These are phyloP conservation scores for Cladosporium sp. DNA, from an alignment of 2,329 filamentous ascomycete genomes.

Conservation along the genomic window DNA sequence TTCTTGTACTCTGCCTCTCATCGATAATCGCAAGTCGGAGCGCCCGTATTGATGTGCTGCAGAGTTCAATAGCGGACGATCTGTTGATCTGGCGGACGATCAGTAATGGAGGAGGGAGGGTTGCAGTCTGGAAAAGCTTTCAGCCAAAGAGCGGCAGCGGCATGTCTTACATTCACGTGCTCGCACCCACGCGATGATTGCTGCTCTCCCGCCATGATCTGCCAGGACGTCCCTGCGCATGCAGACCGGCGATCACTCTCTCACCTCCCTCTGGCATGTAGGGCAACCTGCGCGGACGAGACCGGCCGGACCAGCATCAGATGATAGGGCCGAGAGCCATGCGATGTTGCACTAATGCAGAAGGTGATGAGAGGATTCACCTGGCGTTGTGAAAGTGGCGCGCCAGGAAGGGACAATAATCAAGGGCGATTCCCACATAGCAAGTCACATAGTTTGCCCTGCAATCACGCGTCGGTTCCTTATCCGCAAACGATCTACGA, in stretches of 20 bases:
- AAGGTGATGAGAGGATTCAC: not conserved
- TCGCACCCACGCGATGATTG: not conserved
- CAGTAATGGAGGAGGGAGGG: not conserved
- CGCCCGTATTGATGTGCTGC: not conserved
- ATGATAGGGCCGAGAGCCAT: not conserved
- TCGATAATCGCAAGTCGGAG: too few relatives aligned
- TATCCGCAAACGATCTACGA: conserved; percentile 1
- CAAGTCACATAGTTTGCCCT: not conserved
- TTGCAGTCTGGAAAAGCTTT: conserved; percentile 8
- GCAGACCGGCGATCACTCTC: not conserved
- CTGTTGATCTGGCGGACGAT: conserved; percentile 9
- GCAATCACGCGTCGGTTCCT: conserved; percentile 7
- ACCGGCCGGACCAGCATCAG: not conserved
- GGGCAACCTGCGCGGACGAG: not conserved
- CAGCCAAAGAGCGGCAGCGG: not conserved
- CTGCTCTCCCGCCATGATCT: not conserved
- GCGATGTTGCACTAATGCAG: not conserved
- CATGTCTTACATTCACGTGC: conserved; percentile 9
- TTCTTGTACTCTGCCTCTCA: too few relatives aligned
- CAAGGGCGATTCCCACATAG: not conserved
- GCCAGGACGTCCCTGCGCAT: not conserved
- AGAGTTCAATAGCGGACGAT: conserved; percentile 8
- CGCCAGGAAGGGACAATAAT: not conserved
- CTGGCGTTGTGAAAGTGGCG: not conserved
- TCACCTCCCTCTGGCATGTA: too few relatives aligned